These are phyloP conservation scores for Diplodia scrobiculata DNA, from an alignment of 2,329 filamentous ascomycete species.

Conservation along the genomic window DNA sequence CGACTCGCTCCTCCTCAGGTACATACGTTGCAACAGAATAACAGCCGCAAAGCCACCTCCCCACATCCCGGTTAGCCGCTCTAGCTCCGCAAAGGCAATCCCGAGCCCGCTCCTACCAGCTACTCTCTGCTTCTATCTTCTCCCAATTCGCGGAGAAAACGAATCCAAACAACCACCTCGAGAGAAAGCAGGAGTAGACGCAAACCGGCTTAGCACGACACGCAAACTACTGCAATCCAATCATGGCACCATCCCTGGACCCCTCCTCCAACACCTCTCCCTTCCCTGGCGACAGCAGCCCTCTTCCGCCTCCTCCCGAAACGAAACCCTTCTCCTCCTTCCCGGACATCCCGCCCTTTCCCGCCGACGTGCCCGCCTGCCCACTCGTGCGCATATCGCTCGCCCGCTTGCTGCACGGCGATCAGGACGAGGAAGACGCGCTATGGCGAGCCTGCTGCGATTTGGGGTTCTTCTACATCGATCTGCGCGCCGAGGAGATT, in stretches of 20 bases:
- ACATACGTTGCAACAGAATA: background rate
- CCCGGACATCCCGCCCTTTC: constrained; percentile 47
- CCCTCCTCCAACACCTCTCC: background rate
- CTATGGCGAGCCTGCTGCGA: constrained; percentile 51
- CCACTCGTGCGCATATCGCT: constrained; percentile 49
- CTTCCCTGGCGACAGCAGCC: background rate
- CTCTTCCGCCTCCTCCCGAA: constrained; percentile 27
- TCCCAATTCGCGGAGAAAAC: background rate
- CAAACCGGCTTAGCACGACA: background rate
- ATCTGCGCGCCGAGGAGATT: constrained; percentile 42
- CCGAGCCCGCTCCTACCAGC: background rate
- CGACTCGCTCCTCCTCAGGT: background rate
- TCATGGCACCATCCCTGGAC: constrained; percentile 1
- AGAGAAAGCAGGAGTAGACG: background rate
- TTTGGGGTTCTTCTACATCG: constrained; percentile 61
- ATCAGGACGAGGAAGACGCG: constrained; percentile 42
- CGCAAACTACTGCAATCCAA: background rate
- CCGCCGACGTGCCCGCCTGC: constrained; percentile 45
- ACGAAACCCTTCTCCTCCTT: constrained; percentile 35
- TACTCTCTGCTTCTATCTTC: background rate
- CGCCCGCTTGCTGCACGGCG: constrained; percentile 42
- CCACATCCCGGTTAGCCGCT: background rate
- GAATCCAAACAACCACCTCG: background rate
- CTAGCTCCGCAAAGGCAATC: background rate
- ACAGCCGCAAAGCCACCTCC: background rate